Evolutionary conservation across 2,329 filamentous ascomycete species (phyloP).

Genomic region (Exserohilum rostratum): DNA sequence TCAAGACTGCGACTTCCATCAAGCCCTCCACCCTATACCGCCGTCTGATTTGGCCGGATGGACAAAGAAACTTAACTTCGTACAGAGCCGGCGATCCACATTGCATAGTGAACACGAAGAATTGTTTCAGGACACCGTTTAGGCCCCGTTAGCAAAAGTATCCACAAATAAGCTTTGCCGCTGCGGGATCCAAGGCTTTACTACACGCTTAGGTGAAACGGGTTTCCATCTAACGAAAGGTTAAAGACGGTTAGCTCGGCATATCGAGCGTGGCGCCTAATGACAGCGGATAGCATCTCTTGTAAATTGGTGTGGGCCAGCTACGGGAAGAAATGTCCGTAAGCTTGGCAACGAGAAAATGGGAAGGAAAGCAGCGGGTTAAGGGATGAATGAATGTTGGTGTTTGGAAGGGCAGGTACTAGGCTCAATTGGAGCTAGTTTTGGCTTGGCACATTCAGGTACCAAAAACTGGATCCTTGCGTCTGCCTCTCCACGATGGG

Average conservation of each 20-base stretch:
- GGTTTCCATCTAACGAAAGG: background rate
- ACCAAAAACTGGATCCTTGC: background rate
- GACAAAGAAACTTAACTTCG: background rate
- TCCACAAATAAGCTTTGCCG: conserved; percentile 2
- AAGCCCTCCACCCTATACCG: too few species aligned
- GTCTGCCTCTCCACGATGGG: background rate
- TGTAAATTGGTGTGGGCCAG: too few species aligned
- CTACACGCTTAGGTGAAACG: background rate
- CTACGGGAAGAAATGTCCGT: too few species aligned
- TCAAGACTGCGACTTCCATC: too few species aligned
- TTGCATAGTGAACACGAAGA: background rate
- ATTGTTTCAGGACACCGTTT: background rate
- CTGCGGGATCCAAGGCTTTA: conserved; percentile 4
- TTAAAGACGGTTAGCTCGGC: background rate
- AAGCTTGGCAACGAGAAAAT: background rate
- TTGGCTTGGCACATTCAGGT: background rate
- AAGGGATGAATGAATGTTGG: background rate
- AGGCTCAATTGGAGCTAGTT: background rate
- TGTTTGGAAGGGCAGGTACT: background rate
- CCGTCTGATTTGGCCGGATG: background rate
- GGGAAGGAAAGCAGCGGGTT: background rate
- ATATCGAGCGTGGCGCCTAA: background rate
- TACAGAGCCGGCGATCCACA: background rate
- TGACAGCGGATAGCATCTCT: background rate
- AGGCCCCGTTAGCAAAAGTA: background rate